Evolutionary conservation across 768 basidiomycete species (phyloP).

Genomic region (Amyloporia xantha): DNA sequence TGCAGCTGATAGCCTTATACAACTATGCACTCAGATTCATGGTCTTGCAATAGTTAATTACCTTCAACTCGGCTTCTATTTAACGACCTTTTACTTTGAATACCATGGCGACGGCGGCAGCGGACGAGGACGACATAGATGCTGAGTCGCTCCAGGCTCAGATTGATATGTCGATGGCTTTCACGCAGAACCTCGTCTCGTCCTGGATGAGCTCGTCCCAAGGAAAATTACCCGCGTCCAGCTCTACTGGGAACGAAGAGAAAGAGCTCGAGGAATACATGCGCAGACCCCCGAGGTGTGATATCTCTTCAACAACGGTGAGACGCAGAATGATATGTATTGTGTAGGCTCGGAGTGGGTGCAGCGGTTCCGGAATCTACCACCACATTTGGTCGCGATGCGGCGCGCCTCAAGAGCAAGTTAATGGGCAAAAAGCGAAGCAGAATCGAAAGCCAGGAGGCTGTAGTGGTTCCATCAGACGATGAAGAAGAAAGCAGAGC

Average conservation of each 20-base stretch:
- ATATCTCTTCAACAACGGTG: too few relatives aligned
- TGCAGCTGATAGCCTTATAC: too few relatives aligned
- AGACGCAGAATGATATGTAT: neutral
- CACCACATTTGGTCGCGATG: slow-evolving; percentile 42
- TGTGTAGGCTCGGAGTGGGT: slow-evolving; percentile 70
- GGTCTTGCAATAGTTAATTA: too few relatives aligned
- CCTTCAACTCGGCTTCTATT: too few relatives aligned
- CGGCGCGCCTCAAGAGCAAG: slow-evolving; percentile 55
- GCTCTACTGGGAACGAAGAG: slow-evolving; percentile 18
- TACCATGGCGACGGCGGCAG: neutral
- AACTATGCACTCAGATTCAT: too few relatives aligned
- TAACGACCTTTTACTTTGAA: too few relatives aligned
- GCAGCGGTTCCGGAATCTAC: slow-evolving; percentile 47
- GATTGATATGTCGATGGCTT: slow-evolving; percentile 74
- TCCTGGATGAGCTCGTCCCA: slow-evolving; percentile 65
- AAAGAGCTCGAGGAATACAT: slow-evolving; percentile 61
- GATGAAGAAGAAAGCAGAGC: slow-evolving; percentile 58
- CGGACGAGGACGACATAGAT: slow-evolving; percentile 59
- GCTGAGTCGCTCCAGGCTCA: slow-evolving; percentile 71
- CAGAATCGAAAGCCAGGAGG: slow-evolving; percentile 34
- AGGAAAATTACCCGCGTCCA: slow-evolving; percentile 16
- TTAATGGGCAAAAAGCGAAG: slow-evolving; percentile 47
- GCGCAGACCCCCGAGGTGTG: slow-evolving; percentile 66
- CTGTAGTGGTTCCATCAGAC: slow-evolving; percentile 21
- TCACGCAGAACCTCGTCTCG: slow-evolving; percentile 63